Evolutionary conservation across 768 basidiomycete species (phyloP).

Genomic region (Boletus insuetus): DNA sequence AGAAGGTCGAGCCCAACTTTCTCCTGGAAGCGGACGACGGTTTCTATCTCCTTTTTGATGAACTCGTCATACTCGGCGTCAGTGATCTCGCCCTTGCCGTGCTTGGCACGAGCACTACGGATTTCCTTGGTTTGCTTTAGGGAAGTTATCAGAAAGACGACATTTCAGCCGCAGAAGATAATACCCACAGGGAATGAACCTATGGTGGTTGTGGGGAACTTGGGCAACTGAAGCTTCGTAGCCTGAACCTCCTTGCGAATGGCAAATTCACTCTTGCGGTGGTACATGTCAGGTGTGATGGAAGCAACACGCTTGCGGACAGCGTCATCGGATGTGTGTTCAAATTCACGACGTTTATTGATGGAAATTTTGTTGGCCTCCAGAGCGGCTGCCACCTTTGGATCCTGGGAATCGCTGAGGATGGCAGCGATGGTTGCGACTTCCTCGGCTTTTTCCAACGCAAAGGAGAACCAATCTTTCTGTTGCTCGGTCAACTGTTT

Average conservation of each 20-base stretch:
- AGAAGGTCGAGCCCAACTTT: constrained; percentile 92
- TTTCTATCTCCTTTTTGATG: constrained; percentile 96
- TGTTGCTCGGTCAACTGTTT: constrained; percentile 84
- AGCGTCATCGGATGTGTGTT: constrained; percentile 87
- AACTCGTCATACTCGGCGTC: constrained; percentile 90
- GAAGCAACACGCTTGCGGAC: constrained; percentile 94
- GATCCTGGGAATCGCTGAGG: constrained; percentile 81
- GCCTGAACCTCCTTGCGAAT: constrained; percentile 85
- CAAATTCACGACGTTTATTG: constrained; percentile 91
- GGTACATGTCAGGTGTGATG: constrained; percentile 81
- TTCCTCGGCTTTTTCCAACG: constrained; percentile 91
- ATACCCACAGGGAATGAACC: constrained; percentile 88
- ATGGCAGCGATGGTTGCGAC: constrained; percentile 84
- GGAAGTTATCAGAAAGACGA: constrained; percentile 9
- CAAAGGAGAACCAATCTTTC: constrained; percentile 98
- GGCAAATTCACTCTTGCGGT: constrained; percentile 88
- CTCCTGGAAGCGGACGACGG: constrained; percentile 96
- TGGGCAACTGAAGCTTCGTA: constrained; percentile 85
- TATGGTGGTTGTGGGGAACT: constrained; percentile 98
- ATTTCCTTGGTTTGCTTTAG: constrained; percentile 97
- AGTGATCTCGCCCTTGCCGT: constrained; percentile 87
- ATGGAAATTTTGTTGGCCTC: constrained; percentile 91
- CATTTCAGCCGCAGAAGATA: background rate
- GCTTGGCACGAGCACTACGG: constrained; percentile 92
- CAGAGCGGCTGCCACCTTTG: constrained; percentile 64